phyloP scores from a whole-genome alignment of 257 asterid species.

The Prunella vulgaris region DNA sequence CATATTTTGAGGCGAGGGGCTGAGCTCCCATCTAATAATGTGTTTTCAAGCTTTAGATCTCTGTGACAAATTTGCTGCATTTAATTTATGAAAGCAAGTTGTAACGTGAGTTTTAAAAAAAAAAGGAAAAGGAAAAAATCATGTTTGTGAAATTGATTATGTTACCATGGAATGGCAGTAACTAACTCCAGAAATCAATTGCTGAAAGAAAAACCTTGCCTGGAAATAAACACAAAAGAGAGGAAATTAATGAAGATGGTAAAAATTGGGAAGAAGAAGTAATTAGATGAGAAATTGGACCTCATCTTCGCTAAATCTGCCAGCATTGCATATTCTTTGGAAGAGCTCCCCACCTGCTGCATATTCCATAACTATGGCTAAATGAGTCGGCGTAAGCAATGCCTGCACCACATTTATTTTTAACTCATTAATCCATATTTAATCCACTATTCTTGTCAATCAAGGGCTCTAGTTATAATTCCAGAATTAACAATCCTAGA shows the following conservation, averaged over 20 bases:
- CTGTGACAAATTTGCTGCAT: conserved; percentile 81
- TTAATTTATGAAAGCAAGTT: background rate
- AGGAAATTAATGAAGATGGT: background rate
- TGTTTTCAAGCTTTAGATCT: conserved; percentile 81
- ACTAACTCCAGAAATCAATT: conserved; percentile 73
- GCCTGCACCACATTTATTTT: conserved; percentile 38
- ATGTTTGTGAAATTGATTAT: background rate
- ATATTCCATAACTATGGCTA: conserved; percentile 80
- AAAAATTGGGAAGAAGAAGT: background rate
- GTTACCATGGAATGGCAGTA: conserved; percentile 78
- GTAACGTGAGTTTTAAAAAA: background rate
- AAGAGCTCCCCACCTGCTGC: conserved; percentile 88
- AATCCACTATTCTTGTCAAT: no score
- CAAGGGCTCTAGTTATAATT: no score
- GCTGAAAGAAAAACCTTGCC: conserved; percentile 80
- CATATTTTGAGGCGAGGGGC: conserved; percentile 71
- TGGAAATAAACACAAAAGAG: conserved; percentile 18
- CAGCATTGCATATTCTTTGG: conserved; percentile 62
- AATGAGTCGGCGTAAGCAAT: conserved; percentile 63
- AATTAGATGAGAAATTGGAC: conserved; percentile 8
- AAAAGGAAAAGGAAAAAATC: background rate
- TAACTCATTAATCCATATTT: background rate
- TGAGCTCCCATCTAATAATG: conserved; percentile 64
- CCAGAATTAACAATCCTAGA: background rate
- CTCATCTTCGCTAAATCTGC: conserved; percentile 80